Conservation (phyloP, 495 filamentous ascomycete genomes). For the Aspergillus ellipticus region DNA sequence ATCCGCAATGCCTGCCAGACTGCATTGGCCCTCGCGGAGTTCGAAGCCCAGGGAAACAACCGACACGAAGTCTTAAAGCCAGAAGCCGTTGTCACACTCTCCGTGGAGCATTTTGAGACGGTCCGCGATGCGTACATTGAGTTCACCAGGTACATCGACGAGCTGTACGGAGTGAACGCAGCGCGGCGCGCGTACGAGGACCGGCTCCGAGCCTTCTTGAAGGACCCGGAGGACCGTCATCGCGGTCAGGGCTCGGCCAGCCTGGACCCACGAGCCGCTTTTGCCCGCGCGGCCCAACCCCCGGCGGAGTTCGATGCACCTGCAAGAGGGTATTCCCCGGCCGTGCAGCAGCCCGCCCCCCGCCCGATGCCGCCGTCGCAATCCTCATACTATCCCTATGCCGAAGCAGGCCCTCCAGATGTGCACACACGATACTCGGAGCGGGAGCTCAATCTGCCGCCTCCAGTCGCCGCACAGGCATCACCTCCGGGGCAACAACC, state of each 20-base stretch:
- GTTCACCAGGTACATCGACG: conserved; percentile 6
- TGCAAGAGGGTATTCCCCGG: background rate
- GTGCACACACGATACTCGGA: background rate
- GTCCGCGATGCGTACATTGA: conserved; percentile 2
- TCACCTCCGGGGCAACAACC: background rate
- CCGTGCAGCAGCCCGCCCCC: background rate
- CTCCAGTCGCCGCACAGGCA: background rate
- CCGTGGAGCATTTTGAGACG: background rate
- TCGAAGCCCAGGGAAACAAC: conserved; percentile 1
- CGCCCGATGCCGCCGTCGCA: background rate
- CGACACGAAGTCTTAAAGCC: background rate
- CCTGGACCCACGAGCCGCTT: background rate
- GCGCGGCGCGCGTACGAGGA: conserved; percentile 1
- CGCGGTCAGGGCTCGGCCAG: background rate
- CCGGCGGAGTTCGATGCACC: background rate
- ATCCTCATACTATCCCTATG: background rate
- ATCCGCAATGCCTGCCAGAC: background rate
- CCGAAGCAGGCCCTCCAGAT: background rate
- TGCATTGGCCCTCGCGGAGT: background rate
- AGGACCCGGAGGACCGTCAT: background rate
- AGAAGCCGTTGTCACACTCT: background rate
- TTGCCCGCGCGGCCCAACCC: background rate
- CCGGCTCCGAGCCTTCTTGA: no score
- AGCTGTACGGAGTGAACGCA: background rate
- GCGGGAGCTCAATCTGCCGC: background rate